Conservation (phyloP, 176 grass and related monocot species). For the Bothriochloa decipiens region DNA sequence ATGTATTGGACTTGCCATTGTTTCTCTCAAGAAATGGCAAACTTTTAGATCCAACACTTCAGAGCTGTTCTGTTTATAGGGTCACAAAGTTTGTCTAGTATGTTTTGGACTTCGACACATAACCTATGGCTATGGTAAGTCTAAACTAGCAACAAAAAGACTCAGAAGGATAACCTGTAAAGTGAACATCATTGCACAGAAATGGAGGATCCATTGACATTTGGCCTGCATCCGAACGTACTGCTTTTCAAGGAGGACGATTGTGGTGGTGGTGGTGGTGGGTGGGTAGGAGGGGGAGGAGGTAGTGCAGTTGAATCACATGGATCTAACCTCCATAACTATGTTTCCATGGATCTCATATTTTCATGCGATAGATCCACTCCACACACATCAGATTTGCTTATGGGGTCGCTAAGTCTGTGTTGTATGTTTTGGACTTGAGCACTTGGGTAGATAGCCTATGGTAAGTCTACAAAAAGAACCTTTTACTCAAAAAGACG, state of each 20-base stretch:
- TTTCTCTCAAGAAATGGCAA: neutral
- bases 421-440: neutral
- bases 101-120: neutral
- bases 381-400: neutral
- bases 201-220: conserved; percentile 2
- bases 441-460: neutral
- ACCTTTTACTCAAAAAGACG: neutral
- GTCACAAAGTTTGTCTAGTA: neutral
- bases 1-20: too few species aligned
- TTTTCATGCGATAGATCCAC: neutral
- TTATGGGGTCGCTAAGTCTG: too few species aligned
- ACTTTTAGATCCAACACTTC: neutral
- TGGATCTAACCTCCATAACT: neutral
- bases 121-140: neutral
- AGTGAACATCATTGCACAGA: conserved; percentile 3
- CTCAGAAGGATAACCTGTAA: neutral
- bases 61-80: neutral
- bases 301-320: too few species aligned
- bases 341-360: neutral
- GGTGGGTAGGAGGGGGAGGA: too few species aligned
- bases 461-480: neutral
- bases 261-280: too few species aligned
- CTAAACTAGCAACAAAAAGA: neutral
- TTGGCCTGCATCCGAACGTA: neutral
- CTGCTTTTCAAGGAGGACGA: too few species aligned